phyloP scores from a whole-genome alignment of 2,329 filamentous ascomycete species.

The Verticillium zaregamsianum region DNA sequence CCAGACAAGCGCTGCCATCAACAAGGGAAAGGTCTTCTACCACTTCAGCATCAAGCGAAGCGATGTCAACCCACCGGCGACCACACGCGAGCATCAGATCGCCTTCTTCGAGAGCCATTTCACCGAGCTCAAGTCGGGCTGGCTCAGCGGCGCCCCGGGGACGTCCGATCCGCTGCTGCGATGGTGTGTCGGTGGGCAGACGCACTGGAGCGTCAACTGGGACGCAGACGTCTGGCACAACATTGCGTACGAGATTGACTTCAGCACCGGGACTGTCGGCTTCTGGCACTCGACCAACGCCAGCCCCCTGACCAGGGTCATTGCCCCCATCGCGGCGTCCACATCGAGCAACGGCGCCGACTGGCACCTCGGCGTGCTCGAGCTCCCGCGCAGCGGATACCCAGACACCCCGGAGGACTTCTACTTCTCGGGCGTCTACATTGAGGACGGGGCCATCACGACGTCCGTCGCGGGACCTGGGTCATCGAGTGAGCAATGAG shows the following conservation, averaged over 20 bases:
- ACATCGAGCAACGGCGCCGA: constrained; percentile 65
- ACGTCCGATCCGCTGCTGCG: constrained; percentile 50
- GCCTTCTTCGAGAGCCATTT: constrained; percentile 66
- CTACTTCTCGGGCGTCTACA: constrained; percentile 69
- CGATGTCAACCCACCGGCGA: constrained; percentile 55
- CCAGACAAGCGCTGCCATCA: constrained; percentile 62
- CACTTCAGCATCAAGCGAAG: constrained; percentile 65
- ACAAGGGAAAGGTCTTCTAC: constrained; percentile 62
- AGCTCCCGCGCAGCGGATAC: constrained; percentile 56
- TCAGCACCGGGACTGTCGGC: constrained; percentile 54
- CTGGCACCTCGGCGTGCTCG: constrained; percentile 69
- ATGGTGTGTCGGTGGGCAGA: constrained; percentile 59
- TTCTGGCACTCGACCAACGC: constrained; percentile 68
- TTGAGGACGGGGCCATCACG: constrained; percentile 45
- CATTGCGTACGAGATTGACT: constrained; percentile 71
- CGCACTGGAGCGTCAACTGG: constrained; percentile 60
- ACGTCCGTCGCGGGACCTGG: constrained; percentile 17
- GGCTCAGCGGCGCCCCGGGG: constrained; percentile 43
- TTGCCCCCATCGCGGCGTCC: constrained; percentile 54
- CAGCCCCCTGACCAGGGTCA: constrained; percentile 51
- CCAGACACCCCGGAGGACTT: constrained; percentile 58
- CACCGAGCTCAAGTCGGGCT: constrained; percentile 70
- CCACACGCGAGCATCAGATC: constrained; percentile 64
- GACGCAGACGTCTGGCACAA: constrained; percentile 68
- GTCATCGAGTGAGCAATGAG: background rate